Evolutionary conservation across 2,329 filamentous ascomycete genomes (phyloP).

Genomic region (Escovopsis weberi): DNA sequence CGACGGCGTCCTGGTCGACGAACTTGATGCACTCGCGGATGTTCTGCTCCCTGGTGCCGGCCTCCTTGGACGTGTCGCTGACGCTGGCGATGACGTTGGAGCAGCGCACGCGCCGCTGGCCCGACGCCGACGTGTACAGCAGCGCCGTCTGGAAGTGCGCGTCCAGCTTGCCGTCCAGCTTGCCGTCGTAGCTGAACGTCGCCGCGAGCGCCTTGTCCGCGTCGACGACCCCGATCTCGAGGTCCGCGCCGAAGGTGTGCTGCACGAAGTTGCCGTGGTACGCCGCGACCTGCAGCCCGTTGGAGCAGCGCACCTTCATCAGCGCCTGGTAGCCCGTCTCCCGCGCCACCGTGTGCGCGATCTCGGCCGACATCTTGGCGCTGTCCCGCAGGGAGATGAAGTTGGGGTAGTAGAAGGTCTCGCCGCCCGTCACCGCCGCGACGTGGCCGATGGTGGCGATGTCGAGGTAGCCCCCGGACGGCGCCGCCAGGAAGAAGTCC

Average conservation of each 20-base stretch:
- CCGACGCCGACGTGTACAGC: slow-evolving; percentile 82
- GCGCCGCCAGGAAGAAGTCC: slow-evolving; percentile 89
- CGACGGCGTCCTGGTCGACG: slow-evolving; percentile 89
- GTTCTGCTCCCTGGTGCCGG: slow-evolving; percentile 29
- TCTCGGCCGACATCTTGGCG: slow-evolving; percentile 69
- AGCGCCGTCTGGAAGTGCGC: slow-evolving; percentile 95
- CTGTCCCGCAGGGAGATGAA: slow-evolving; percentile 80
- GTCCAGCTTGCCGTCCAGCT: slow-evolving; percentile 91
- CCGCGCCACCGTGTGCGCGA: slow-evolving; percentile 71
- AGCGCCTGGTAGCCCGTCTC: slow-evolving; percentile 92
- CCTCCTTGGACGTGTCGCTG: slow-evolving; percentile 45
- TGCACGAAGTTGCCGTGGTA: slow-evolving; percentile 97
- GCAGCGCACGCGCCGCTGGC: slow-evolving; percentile 81
- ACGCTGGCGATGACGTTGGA: slow-evolving; percentile 89
- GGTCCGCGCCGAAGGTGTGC: slow-evolving; percentile 84
- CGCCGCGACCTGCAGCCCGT: slow-evolving; percentile 80
- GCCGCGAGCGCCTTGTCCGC: slow-evolving; percentile 87
- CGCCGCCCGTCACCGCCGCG: slow-evolving; percentile 78
- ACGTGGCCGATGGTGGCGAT: slow-evolving; percentile 86
- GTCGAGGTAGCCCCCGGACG: slow-evolving; percentile 81
- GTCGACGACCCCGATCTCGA: slow-evolving; percentile 86
- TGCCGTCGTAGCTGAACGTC: slow-evolving; percentile 89
- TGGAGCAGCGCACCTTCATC: slow-evolving; percentile 97
- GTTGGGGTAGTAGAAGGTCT: slow-evolving; percentile 94
- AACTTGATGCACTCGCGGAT: slow-evolving; percentile 79